A percentile compares a stretch with the other conserved stretches of the same genome.
Evolutionary conservation across 164 flowering plant species (phyloP).

Genomic region (Magnolia officinalis): DNA sequence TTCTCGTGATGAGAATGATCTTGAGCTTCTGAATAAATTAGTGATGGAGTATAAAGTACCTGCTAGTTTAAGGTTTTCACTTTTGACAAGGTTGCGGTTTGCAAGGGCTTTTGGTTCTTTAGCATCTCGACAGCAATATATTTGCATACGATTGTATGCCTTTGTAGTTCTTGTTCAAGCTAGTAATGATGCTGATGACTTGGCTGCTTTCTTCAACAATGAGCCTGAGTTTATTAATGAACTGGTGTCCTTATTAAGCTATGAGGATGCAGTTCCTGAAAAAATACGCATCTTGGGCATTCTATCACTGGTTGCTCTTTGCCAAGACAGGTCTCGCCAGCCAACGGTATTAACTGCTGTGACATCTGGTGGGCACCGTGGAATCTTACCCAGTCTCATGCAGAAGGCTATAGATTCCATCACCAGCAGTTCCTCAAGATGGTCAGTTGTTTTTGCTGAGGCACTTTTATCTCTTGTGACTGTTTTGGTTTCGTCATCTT

Average conservation of each 20-base stretch:
- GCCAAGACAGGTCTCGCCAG: conserved; percentile 77
- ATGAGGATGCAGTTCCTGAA: conserved; percentile 76
- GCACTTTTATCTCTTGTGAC: conserved; percentile 81
- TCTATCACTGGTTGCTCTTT: conserved; percentile 78
- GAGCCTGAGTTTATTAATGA: conserved; percentile 93
- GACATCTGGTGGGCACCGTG: conserved; percentile 86
- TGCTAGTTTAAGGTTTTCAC: conserved; percentile 62
- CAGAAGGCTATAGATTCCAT: conserved; percentile 85
- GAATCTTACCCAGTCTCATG: conserved; percentile 84
- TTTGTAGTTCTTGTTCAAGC: conserved; percentile 87
- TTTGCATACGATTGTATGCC: conserved; percentile 84
- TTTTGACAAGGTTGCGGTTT: conserved; percentile 79
- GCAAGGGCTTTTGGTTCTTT: conserved; percentile 80
- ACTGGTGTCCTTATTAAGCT: conserved; percentile 69
- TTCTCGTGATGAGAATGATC: conserved; percentile 49
- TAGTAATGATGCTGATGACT: conserved; percentile 59
- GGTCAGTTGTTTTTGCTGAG: conserved; percentile 85
- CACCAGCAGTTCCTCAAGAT: conserved; percentile 49
- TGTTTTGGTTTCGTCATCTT: conserved; percentile 81
- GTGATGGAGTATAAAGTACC: conserved; percentile 71
- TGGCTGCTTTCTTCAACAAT: conserved; percentile 68
- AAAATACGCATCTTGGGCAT: conserved; percentile 62
- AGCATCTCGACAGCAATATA: conserved; percentile 66
- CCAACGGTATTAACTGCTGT: conserved; percentile 69
- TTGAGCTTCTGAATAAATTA: conserved; percentile 66